Percentiles rank a stretch among this genome's conserved stretches.
Evolutionary conservation across 257 asterid genomes (phyloP).

Genomic region (Primulina tabacum): DNA sequence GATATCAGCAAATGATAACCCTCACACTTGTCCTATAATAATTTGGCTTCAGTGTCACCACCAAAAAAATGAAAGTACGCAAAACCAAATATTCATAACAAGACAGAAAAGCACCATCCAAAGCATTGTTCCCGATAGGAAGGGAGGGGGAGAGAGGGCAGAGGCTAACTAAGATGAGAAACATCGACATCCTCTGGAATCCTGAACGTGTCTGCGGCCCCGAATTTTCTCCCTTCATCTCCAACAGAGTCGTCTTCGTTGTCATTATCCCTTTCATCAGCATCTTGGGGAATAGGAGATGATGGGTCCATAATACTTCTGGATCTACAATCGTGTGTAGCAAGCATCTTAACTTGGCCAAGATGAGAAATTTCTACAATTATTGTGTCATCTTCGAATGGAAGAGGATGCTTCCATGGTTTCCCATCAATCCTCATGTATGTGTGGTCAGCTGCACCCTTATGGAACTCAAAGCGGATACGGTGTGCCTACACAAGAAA

Average conservation of each 20-base stretch:
- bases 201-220: conserved; percentile 78
- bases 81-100: neutral
- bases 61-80: neutral
- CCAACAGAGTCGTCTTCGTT: conserved; percentile 47
- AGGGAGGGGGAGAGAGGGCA: conserved; percentile 1
- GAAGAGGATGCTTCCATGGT: conserved; percentile 93
- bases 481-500: conserved; percentile 49
- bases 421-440: conserved; percentile 93
- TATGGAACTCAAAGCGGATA: conserved; percentile 67
- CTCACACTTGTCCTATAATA: too few relatives aligned
- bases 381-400: conserved; percentile 59
- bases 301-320: conserved; percentile 55
- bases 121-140: neutral
- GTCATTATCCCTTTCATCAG: conserved; percentile 53
- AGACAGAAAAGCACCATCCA: neutral
- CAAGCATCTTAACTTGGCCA: conserved; percentile 84
- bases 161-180: conserved; percentile 60
- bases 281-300: conserved; percentile 33
- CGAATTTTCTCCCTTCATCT: conserved; percentile 71
- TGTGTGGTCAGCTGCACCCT: conserved; percentile 62
- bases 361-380: conserved; percentile 68
- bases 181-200: conserved; percentile 79
- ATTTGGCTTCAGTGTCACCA: neutral
- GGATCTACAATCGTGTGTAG: conserved; percentile 59
- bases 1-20: too few relatives aligned